Base-by-base conservation (phyloP, 2,329 filamentous ascomycete species). In the Ustilaginoidea virens region DNA sequence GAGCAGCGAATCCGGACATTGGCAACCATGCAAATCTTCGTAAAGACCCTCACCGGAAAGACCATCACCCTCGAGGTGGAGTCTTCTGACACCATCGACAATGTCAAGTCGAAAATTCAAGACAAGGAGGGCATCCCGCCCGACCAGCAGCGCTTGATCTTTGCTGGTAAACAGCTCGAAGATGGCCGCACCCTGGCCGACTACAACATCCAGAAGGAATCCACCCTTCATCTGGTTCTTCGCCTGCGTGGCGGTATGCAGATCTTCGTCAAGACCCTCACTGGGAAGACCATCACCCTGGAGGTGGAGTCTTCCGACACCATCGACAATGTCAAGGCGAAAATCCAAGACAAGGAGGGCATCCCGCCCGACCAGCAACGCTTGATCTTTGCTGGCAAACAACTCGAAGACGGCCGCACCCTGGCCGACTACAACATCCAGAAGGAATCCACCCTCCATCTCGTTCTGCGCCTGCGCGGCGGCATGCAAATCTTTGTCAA, bases 111-210 rank as follows among this genome's bases (percentile, higher is more conserved):
- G 28, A 96, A 94, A 74, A 96, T 94, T 28, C 87, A 96, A 59
- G 87, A 96, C 51, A 94, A 96, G 74, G 87, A 96, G 61, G 87
- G 87, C 24, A 94, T 96, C 32, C 87, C 86, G 26, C 86, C 86
- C 8, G 86, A 94, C 51, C 86, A 96, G 60, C 86, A 94, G 64
- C 87, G 86, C 44, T 58, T 94, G 42, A 94, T 94, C 54, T 94
- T 94, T 43, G 86, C 86, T 25, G 87, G 87, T 36, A 96, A 96
- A 69, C 87, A 96, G 55, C 73, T 94, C 4, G 87, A 96, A 56
- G 87, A 96, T 43, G 86, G 87, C 36, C 63, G 63, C 30, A 69
- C 63, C 32, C 55, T 68, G 6, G 60, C 58, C 30, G 63, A 66
- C 36, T 65, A 67, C 58, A 66, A 66, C 46, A 70, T 69, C 31